Percentiles rank a stretch among this genome's conserved stretches.
phyloP scores from a whole-genome alignment of 768 basidiomycete genomes.

The Leccinum boreale region DNA sequence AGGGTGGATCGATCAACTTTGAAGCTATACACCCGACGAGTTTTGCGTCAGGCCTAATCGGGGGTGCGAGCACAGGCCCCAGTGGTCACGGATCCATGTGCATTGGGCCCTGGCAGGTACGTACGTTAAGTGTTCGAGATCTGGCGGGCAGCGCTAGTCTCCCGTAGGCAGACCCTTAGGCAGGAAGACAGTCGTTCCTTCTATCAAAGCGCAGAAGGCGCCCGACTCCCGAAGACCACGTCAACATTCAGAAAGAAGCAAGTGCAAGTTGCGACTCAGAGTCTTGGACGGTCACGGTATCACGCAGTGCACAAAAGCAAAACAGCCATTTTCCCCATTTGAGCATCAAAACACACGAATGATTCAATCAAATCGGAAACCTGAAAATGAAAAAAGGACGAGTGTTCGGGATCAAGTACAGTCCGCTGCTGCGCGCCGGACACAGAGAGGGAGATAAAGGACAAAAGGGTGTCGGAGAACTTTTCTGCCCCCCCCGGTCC shows the following conservation, averaged over 20 bases:
- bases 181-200: no score
- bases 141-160: not conserved
- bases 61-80: no score
- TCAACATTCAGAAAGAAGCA: not conserved
- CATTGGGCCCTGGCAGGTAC: not conserved
- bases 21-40: no score
- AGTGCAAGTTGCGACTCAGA: not conserved
- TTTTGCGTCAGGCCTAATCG: no score
- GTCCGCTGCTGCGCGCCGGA: no score
- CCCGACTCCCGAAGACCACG: not conserved
- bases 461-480: no score
- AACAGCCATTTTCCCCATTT: not conserved
- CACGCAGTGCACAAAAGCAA: not conserved
- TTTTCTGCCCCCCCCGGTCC: no score
- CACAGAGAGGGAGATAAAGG: no score
- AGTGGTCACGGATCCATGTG: no score
- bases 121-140: not conserved
- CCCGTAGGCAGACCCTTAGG: no score
- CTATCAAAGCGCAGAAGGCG: not conserved
- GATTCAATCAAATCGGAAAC: not conserved
- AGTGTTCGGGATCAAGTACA: no score
- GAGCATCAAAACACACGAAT: not conserved
- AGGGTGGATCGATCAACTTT: no score
- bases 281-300: not conserved
- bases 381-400: not conserved